Base-by-base conservation (phyloP, 129 eudicot species). In the Rutidosis leptorrhynchoides region DNA sequence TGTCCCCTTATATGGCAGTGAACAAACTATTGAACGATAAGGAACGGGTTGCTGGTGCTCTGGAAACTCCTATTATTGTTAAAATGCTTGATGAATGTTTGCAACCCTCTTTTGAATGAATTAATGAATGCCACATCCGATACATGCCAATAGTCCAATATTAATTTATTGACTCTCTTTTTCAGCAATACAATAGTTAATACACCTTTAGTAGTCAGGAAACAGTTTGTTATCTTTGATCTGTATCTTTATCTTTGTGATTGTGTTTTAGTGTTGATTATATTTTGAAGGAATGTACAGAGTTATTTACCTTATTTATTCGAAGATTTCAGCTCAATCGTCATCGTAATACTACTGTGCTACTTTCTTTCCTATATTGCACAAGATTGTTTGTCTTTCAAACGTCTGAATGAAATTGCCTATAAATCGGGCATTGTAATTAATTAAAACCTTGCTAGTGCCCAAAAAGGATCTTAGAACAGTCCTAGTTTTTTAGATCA, bases 11-110 rank as follows among this genome's bases (percentile, higher is more conserved):
- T 17, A 65, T 82, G n/a, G 79, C 92, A 90, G 97, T 90, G 57
- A 90, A 90, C 78, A 90, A 90, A 59, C 97, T 87, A 72, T 73
- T 90, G 90, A 90, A 90, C 3, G 97, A 90, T 65, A 90, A 90
- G n/a, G n/a, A n/a, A 72, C 82, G 97, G 5, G 95, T 90, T 7
- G 97, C 97, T 21, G 97, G 93, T 53, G 97, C 97, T 22, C 63
- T 90, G 48, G 97, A 90, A 73, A 87, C 82, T 67, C 97, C 97
- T 1, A 84, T 83, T 77, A 87, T 90, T n/a, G 83, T 81, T 2
- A 87, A 84, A 24, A 87, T 87, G 89, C 89, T 90, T 26, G 95
- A 90, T 14, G 97, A 90, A 73, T 90, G 97, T 74, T 72, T 90
- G 46, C 77, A 85, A 2, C 92, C 97, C 65, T 80, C 95, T 6